Percentiles rank a stretch among this genome's conserved stretches.
These are phyloP conservation scores for Emericellopsis atlantica DNA, from an alignment of 2,329 filamentous ascomycete species.

Conservation along the genomic window DNA sequence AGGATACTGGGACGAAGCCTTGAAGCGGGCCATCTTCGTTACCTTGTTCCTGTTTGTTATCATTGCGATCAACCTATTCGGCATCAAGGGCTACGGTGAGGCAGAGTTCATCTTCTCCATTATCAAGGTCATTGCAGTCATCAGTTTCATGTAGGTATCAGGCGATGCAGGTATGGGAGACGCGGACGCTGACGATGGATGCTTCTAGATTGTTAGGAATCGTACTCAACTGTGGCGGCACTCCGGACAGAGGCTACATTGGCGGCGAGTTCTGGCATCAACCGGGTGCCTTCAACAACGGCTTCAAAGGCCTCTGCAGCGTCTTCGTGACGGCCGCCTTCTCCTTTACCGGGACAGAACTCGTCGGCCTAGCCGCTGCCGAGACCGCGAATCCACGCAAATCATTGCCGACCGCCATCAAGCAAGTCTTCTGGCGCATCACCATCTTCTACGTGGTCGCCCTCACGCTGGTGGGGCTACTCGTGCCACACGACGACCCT, in stretches of 20 bases:
- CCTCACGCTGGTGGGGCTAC: slow-evolving; percentile 65
- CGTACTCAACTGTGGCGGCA: slow-evolving; percentile 74
- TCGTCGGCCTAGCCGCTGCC: slow-evolving; percentile 65
- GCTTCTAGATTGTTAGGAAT: slow-evolving; percentile 61
- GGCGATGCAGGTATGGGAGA: slow-evolving; percentile 5
- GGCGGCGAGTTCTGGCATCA: slow-evolving; percentile 64
- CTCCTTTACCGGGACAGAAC: slow-evolving; percentile 62
- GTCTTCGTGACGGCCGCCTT: slow-evolving; percentile 70
- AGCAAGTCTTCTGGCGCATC: slow-evolving; percentile 94
- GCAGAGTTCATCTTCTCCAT: slow-evolving; percentile 81
- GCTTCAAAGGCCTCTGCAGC: slow-evolving; percentile 71
- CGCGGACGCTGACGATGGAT: slow-evolving; percentile 1
- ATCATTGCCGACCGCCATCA: slow-evolving; percentile 73
- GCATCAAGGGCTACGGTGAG: slow-evolving; percentile 80
- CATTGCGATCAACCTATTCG: slow-evolving; percentile 73
- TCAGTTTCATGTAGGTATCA: slow-evolving; percentile 66
- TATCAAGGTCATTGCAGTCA: slow-evolving; percentile 74
- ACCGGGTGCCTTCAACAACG: slow-evolving; percentile 76
- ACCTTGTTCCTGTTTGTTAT: slow-evolving; percentile 69
- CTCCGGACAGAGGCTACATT: slow-evolving; percentile 61
- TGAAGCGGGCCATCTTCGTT: slow-evolving; percentile 66
- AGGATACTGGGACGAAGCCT: slow-evolving; percentile 57
- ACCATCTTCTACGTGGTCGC: slow-evolving; percentile 81
- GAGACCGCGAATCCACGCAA: slow-evolving; percentile 72
- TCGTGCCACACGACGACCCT: slow-evolving; percentile 61